phyloP scores from a whole-genome alignment of 2,329 filamentous ascomycete species.

The Scedosporium dehoogii region DNA sequence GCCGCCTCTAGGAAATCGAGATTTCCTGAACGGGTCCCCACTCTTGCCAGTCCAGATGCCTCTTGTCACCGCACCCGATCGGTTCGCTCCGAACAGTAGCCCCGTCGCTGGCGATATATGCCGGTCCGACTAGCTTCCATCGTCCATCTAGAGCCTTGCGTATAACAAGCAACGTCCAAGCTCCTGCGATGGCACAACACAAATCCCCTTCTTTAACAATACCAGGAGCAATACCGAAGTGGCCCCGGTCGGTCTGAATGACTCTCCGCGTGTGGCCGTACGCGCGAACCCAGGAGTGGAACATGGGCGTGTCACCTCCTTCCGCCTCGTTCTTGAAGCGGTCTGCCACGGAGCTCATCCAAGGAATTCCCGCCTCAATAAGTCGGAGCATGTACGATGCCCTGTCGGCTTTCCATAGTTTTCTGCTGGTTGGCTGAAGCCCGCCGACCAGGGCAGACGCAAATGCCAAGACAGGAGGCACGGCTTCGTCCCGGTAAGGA shows the following conservation, averaged over 20 bases:
- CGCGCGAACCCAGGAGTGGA: slow-evolving; percentile 2
- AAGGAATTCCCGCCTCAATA: not conserved
- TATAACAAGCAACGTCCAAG: not conserved
- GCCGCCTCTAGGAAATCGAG: not conserved
- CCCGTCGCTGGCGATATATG: not conserved
- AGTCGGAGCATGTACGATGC: not conserved
- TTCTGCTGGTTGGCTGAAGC: not conserved
- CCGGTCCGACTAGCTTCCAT: not conserved
- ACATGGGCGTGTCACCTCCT: not conserved
- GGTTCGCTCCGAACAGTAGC: not conserved
- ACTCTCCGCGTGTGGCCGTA: slow-evolving; percentile 1
- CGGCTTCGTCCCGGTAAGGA: not conserved
- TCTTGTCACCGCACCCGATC: not conserved
- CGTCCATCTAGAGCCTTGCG: not conserved
- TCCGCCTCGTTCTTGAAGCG: not conserved
- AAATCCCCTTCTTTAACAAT: not conserved
- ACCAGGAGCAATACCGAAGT: slow-evolving; percentile 1
- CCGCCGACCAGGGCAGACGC: not conserved
- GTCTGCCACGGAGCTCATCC: not conserved
- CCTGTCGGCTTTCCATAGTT: not conserved
- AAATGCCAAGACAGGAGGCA: not conserved
- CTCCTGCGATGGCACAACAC: not conserved
- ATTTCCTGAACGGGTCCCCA: not conserved
- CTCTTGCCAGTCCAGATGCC: not conserved
- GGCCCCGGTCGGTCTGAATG: not conserved